Evolutionary conservation across 2,329 filamentous ascomycete genomes (phyloP).

Genomic region (Phoma sp.): DNA sequence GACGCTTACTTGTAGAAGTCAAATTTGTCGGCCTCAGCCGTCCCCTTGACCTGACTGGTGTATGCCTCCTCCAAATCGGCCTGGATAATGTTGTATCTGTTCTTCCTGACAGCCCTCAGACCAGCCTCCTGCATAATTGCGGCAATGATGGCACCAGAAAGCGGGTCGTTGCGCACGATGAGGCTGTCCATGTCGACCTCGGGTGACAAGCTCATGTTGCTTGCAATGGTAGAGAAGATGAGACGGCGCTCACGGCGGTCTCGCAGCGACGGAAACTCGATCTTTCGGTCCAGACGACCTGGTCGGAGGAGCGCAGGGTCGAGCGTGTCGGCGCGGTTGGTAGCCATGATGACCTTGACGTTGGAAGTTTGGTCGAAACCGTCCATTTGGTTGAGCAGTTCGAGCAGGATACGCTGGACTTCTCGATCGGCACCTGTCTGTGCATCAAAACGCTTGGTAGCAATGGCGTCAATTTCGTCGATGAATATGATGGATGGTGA

Average conservation of each 20-base stretch:
- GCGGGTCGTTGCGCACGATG: slow-evolving; percentile 94
- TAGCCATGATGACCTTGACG: slow-evolving; percentile 99
- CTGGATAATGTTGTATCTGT: slow-evolving; percentile 99
- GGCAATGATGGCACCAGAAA: slow-evolving; percentile 94
- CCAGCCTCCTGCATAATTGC: slow-evolving; percentile 99
- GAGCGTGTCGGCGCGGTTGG: slow-evolving; percentile 95
- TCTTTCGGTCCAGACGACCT: slow-evolving; percentile 95
- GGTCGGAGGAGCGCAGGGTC: slow-evolving; percentile 94
- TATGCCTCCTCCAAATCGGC: slow-evolving; percentile 96
- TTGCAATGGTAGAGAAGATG: slow-evolving; percentile 96
- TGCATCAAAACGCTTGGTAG: slow-evolving; percentile 98
- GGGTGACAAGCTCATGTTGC: slow-evolving; percentile 95
- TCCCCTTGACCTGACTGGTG: slow-evolving; percentile 91
- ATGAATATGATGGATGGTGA: slow-evolving; percentile 99
- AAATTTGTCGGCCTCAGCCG: slow-evolving; percentile 74
- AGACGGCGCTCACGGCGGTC: slow-evolving; percentile 93
- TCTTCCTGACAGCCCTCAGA: slow-evolving; percentile 91
- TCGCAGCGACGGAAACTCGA: slow-evolving; percentile 94
- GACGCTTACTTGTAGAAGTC: slow-evolving; percentile 64
- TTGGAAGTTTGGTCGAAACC: slow-evolving; percentile 99
- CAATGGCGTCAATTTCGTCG: slow-evolving; percentile 98
- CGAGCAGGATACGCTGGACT: slow-evolving; percentile 96
- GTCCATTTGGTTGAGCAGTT: slow-evolving; percentile 99
- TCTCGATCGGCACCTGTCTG: slow-evolving; percentile 98
- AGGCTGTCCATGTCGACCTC: slow-evolving; percentile 96